Percentiles rank a stretch among this genome's conserved stretches.
Evolutionary conservation across 2,329 filamentous ascomycete genomes (phyloP).

Genomic region (Phialophora expanda): DNA sequence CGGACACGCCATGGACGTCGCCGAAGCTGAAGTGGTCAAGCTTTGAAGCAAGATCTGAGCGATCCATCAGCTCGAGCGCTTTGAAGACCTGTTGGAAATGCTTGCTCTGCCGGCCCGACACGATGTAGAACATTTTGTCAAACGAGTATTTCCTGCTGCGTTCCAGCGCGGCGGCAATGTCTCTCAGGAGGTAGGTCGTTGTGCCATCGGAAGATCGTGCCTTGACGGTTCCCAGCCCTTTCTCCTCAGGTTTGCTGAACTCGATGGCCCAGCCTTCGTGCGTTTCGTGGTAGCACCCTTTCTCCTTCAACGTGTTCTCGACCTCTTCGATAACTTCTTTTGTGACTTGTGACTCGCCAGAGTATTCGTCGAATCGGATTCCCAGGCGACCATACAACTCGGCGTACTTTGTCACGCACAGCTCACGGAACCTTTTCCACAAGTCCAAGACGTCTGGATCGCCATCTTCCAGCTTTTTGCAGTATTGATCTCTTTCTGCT

Average conservation of each 20-base stretch:
- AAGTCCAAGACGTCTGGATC: constrained; percentile 65
- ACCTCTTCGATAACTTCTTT: constrained; percentile 69
- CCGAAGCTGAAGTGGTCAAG: constrained; percentile 79
- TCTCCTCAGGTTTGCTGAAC: constrained; percentile 70
- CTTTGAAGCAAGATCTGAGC: constrained; percentile 69
- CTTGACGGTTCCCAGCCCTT: constrained; percentile 72
- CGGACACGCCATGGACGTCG: constrained; percentile 73
- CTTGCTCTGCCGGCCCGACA: constrained; percentile 73
- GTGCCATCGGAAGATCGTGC: constrained; percentile 76
- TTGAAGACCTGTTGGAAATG: constrained; percentile 80
- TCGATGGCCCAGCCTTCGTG: constrained; percentile 74
- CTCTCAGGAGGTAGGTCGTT: constrained; percentile 76
- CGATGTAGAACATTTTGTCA: constrained; percentile 81
- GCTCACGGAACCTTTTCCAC: constrained; percentile 70
- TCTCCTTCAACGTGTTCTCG: constrained; percentile 66
- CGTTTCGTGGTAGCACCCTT: constrained; percentile 69
- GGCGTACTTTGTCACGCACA: constrained; percentile 70
- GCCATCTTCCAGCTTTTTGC: constrained; percentile 71
- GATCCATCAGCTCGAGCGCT: constrained; percentile 73
- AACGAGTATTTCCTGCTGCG: constrained; percentile 67
- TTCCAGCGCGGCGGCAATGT: constrained; percentile 75
- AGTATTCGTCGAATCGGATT: constrained; percentile 70
- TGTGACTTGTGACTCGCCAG: constrained; percentile 74
- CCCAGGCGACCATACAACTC: constrained; percentile 72
- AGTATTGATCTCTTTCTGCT: constrained; percentile 59